A percentile compares a stretch with the other conserved stretches of the same genome.
These are phyloP conservation scores for Heteromeles arbutifolia DNA, from an alignment of 306 rosid species.

Conservation along the genomic window DNA sequence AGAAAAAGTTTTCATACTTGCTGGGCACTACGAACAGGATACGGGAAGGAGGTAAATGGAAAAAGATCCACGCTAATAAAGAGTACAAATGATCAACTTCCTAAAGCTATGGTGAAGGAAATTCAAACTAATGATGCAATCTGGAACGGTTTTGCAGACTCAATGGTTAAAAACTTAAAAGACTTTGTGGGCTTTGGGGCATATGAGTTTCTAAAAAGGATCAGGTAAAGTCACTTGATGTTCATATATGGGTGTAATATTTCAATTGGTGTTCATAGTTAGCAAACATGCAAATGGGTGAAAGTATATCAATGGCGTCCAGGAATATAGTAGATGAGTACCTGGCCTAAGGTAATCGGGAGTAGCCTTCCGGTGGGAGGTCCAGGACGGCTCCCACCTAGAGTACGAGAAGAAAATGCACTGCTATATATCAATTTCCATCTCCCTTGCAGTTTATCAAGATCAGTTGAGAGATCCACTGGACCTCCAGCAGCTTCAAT, in stretches of 20 bases:
- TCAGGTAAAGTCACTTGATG: not conserved
- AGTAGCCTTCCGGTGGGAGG: slow-evolving; percentile 85
- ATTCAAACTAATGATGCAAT: not conserved
- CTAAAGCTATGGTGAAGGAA: not conserved
- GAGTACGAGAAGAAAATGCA: slow-evolving; percentile 78
- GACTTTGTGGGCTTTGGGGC: not conserved
- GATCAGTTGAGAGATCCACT: slow-evolving; percentile 57
- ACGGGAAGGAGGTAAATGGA: not conserved
- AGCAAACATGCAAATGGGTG: not conserved
- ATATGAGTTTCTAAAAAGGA: not conserved
- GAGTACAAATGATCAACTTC: not conserved
- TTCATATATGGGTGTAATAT: not conserved
- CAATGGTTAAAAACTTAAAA: not conserved
- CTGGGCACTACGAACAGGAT: not conserved
- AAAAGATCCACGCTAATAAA: not conserved
- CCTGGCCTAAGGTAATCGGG: slow-evolving; percentile 95
- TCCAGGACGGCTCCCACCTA: slow-evolving; percentile 95
- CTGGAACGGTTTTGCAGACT: not conserved
- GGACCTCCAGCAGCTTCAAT: slow-evolving; percentile 68
- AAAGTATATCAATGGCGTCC: not conserved
- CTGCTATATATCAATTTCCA: slow-evolving; percentile 94
- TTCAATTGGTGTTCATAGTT: not conserved
- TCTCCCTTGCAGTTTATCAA: slow-evolving; percentile 85
- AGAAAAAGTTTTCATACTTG: not conserved
- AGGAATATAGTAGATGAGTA: slow-evolving; percentile 7